Evolutionary conservation across 2,329 filamentous ascomycete species (phyloP).

Genomic region (Fusarium tanahbumbuense): DNA sequence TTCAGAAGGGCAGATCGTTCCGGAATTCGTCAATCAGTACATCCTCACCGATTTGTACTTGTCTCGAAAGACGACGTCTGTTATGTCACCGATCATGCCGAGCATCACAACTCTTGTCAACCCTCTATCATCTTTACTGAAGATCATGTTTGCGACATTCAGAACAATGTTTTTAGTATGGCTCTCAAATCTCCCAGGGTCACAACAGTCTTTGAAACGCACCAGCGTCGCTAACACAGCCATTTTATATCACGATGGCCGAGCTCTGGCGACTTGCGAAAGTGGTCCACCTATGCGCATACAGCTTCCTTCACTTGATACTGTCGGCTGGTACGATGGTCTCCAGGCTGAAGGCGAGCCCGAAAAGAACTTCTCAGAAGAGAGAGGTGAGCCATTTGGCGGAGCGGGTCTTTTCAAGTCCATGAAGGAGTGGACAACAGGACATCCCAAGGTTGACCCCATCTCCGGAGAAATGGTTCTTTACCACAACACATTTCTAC

Average conservation of each 20-base stretch:
- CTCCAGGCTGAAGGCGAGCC: constrained; percentile 63
- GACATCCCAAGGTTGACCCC: constrained; percentile 75
- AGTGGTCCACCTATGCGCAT: constrained; percentile 77
- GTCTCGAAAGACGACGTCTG: constrained; percentile 58
- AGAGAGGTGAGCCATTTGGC: constrained; percentile 56
- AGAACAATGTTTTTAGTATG: constrained; percentile 56
- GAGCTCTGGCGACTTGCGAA: constrained; percentile 76
- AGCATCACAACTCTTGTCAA: constrained; percentile 75
- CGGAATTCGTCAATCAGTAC: constrained; percentile 77
- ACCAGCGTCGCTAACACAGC: constrained; percentile 78
- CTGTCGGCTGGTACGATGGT: constrained; percentile 77
- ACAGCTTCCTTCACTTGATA: constrained; percentile 71
- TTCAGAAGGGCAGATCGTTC: constrained; percentile 56
- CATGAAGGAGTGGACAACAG: constrained; percentile 78
- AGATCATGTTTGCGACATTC: constrained; percentile 6
- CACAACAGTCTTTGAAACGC: constrained; percentile 68
- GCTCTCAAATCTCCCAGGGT: constrained; percentile 24
- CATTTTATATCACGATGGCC: constrained; percentile 74
- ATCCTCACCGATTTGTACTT: constrained; percentile 74
- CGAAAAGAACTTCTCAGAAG: rapidly evolving
- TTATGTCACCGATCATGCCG: constrained; percentile 70
- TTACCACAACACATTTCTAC: constrained; percentile 73
- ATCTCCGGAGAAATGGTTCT: constrained; percentile 72
- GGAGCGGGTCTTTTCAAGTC: constrained; percentile 67
- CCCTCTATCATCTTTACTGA: constrained; percentile 50